Evolutionary conservation across 2,329 filamentous ascomycete species (phyloP), one percentile per base, ranked within the genome.

Genomic region (Fusarium foetens): DNA sequence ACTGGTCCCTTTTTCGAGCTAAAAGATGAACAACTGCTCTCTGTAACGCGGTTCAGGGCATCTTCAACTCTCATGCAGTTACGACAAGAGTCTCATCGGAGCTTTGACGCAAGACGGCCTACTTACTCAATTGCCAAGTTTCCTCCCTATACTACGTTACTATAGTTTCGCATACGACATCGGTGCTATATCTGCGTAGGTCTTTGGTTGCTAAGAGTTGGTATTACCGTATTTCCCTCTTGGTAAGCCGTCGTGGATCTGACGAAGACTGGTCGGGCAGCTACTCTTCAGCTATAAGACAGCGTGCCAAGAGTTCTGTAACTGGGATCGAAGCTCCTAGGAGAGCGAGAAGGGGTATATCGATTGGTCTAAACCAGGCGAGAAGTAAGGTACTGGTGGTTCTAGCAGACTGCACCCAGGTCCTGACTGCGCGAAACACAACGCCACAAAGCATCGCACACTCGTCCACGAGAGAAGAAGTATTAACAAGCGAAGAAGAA

Each of bases 371-470:
- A 4, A 21, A 3, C 0, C 1, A 11, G 4, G 19, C 25, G 19
- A 6, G n/a, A 21, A 11, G 19, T 16, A n/a, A 16, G 3, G 6
- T 3, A 16, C 25, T 3, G 9, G 19, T 0, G 8, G 25, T 6
- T 21, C 9, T 3, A 8, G 13, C 21, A n/a, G 2, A n/a, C 19
- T 16, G 19, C 3, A 31, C 2, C 8, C 17, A 3, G 14, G 21
- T 0, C 10, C 0, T 33, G 10, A 3, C n/a, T 5, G 5, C 0
- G 8, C 9, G 29, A 0, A 8, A 10, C 2, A 19, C 3, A 27
- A 2, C 4, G 7, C 3, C 9, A 6, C 3, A 0, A 8, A 1
- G 2, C n/a, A 25, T 14, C 6, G 2, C 7, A 8, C 17, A 16
- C 6, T 35, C 31, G 8, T 2, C 4, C 12, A 35, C 7, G 4